Evolutionary conservation across 2,329 filamentous ascomycete genomes (phyloP).

Genomic region (Bertia moriformis): DNA sequence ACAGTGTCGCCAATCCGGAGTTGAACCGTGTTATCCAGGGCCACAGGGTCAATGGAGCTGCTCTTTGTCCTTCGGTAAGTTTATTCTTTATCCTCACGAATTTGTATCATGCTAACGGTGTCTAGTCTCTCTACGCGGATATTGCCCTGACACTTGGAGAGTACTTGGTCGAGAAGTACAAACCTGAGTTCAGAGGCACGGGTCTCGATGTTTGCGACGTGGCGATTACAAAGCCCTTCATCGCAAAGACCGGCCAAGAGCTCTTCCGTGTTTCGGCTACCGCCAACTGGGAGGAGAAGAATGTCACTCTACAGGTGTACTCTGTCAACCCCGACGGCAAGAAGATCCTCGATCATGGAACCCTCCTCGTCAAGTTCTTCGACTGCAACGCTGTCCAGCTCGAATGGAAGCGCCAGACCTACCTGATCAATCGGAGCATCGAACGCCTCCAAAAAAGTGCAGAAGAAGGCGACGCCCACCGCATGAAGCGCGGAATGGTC

Average conservation of each 20-base stretch:
- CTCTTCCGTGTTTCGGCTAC: slow-evolving; percentile 30
- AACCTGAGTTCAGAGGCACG: slow-evolving; percentile 24
- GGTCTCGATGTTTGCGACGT: slow-evolving; percentile 34
- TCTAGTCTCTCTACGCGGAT: slow-evolving; percentile 31
- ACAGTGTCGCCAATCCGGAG: slow-evolving; percentile 35
- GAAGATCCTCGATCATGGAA: slow-evolving; percentile 28
- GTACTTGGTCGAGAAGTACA: slow-evolving; percentile 33
- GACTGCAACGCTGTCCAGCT: slow-evolving; percentile 20
- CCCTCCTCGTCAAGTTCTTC: slow-evolving; percentile 31
- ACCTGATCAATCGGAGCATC: slow-evolving; percentile 29
- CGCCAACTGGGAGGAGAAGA: slow-evolving; percentile 23
- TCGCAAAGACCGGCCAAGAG: slow-evolving; percentile 30
- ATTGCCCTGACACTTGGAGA: slow-evolving; percentile 39
- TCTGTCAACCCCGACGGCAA: slow-evolving; percentile 31
- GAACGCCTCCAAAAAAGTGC: slow-evolving; percentile 26
- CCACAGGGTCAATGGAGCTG: slow-evolving; percentile 39
- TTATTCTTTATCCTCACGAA: too few species aligned
- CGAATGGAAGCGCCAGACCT: slow-evolving; percentile 35
- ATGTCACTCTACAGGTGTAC: slow-evolving; percentile 23
- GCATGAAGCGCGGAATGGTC: slow-evolving; percentile 30
- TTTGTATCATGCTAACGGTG: slow-evolving; percentile 15
- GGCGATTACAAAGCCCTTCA: slow-evolving; percentile 37
- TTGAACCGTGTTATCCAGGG: slow-evolving; percentile 36
- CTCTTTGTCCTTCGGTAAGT: slow-evolving; percentile 31
- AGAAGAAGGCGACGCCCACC: slow-evolving; percentile 35